phyloP scores from a whole-genome alignment of 2,329 filamentous ascomycete species.

The Trichoderma polysporum region DNA sequence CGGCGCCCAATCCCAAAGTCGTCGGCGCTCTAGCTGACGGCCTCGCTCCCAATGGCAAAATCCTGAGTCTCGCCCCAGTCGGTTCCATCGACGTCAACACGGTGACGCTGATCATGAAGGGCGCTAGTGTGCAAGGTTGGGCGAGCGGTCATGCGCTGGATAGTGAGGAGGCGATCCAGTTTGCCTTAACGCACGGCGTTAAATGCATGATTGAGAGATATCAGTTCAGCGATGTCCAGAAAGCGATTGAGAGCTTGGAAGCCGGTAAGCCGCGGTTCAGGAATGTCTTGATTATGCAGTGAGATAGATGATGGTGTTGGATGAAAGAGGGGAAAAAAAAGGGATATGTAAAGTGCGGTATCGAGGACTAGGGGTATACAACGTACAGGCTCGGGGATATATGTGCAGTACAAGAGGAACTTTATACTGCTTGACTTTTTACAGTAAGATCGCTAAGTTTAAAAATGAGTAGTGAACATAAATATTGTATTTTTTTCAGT shows the following conservation, averaged over 20 bases:
- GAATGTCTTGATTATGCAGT: slow-evolving; percentile 44
- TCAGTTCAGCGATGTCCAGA: slow-evolving; percentile 51
- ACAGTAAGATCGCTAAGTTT: not conserved
- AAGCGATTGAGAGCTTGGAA: slow-evolving; percentile 44
- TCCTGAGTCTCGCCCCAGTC: slow-evolving; percentile 58
- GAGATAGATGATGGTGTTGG: not conserved
- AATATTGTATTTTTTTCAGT: too few relatives aligned
- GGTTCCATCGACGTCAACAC: slow-evolving; percentile 48
- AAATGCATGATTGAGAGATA: slow-evolving; percentile 66
- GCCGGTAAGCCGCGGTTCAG: slow-evolving; percentile 47
- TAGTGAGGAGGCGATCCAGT: slow-evolving; percentile 64
- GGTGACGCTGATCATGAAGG: slow-evolving; percentile 44
- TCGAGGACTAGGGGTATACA: not conserved
- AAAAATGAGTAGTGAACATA: too few relatives aligned
- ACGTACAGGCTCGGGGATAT: too few relatives aligned
- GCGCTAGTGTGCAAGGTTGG: slow-evolving; percentile 62
- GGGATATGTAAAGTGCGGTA: not conserved
- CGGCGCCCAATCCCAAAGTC: slow-evolving; percentile 59
- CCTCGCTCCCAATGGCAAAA: slow-evolving; percentile 54
- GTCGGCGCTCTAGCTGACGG: slow-evolving; percentile 55
- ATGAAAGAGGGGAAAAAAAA: not conserved
- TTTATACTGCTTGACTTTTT: not conserved
- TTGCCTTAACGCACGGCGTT: slow-evolving; percentile 60
- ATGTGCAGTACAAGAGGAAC: not conserved
- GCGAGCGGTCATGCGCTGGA: slow-evolving; percentile 64